Conservation (phyloP, 23 red algal genomes). For the Gracilariopsis chorda region DNA sequence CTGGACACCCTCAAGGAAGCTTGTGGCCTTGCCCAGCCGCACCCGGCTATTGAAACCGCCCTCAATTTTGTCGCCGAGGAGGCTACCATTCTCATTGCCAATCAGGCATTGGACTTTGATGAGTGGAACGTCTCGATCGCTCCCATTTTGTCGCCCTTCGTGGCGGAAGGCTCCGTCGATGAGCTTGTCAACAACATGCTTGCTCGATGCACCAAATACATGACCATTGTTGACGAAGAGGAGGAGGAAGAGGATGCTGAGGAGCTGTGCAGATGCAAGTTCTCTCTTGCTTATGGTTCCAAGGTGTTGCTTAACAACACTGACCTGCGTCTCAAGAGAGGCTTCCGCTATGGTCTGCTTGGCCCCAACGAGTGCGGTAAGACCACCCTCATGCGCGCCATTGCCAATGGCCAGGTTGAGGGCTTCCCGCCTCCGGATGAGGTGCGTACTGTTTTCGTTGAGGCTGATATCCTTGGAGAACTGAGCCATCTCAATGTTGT, state of each 20-base stretch:
- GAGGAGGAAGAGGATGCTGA: slow-evolving; percentile 86
- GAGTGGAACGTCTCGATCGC: slow-evolving; percentile 61
- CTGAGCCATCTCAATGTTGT: slow-evolving; percentile 74
- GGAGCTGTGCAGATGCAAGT: slow-evolving; percentile 82
- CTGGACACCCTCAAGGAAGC: slow-evolving; percentile 43
- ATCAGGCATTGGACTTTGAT: slow-evolving; percentile 46
- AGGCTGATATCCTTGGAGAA: slow-evolving; percentile 86
- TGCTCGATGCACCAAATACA: slow-evolving; percentile 52
- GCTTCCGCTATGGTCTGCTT: slow-evolving; percentile 80
- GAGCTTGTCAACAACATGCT: slow-evolving; percentile 53
- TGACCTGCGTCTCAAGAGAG: slow-evolving; percentile 73
- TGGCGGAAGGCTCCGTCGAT: background rate
- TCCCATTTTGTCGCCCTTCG: slow-evolving; percentile 51
- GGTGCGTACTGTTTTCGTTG: slow-evolving; percentile 83
- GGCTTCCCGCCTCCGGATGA: slow-evolving; percentile 85
- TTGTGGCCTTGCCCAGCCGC: background rate
- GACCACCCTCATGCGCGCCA: slow-evolving; percentile 89
- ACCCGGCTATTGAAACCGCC: slow-evolving; percentile 19
- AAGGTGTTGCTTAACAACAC: slow-evolving; percentile 92
- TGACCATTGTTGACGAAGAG: slow-evolving; percentile 73
- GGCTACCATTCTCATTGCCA: slow-evolving; percentile 53
- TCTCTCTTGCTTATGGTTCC: slow-evolving; percentile 82
- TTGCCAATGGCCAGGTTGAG: slow-evolving; percentile 85
- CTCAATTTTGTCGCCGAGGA: slow-evolving; percentile 38
- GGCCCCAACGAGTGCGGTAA: slow-evolving; percentile 88